Percentiles rank a stretch among this genome's conserved stretches.
phyloP scores from a whole-genome alignment of 2,329 filamentous ascomycete genomes.

The Verticillium klebahnii region DNA sequence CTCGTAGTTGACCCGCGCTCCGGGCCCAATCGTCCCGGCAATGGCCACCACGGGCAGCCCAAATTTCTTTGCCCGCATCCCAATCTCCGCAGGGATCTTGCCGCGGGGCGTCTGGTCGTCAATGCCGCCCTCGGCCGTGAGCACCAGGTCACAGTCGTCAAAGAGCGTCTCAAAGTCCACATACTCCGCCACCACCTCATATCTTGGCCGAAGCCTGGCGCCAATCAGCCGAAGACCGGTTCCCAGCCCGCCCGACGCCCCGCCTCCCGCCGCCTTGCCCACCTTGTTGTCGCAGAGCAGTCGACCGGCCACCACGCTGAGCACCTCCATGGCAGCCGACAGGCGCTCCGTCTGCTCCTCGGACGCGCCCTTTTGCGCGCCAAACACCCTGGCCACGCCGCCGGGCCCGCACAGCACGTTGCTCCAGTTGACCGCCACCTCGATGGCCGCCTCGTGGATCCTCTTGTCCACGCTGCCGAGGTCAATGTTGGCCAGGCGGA shows the following conservation, averaged over 20 bases:
- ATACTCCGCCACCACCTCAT: constrained; percentile 46
- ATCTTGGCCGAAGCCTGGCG: constrained; percentile 38
- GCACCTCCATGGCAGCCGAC: constrained; percentile 33
- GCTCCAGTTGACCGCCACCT: constrained; percentile 47
- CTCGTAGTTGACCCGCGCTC: constrained; percentile 27
- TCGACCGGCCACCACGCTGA: constrained; percentile 29
- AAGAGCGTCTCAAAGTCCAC: constrained; percentile 42
- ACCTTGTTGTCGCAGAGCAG: constrained; percentile 29
- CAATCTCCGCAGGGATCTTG: constrained; percentile 50
- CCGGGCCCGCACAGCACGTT: constrained; percentile 44
- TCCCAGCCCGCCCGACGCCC: constrained; percentile 47
- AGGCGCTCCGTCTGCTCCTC: constrained; percentile 35
- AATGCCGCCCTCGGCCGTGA: constrained; percentile 49
- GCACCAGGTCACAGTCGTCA: constrained; percentile 41
- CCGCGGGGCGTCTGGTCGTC: constrained; percentile 46
- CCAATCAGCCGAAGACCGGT: constrained; percentile 44
- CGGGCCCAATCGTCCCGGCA: constrained; percentile 29
- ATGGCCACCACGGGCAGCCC: constrained; percentile 38
- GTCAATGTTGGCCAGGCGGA: constrained; percentile 31
- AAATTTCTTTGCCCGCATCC: constrained; percentile 37
- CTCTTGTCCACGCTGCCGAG: constrained; percentile 32
- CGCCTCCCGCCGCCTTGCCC: constrained; percentile 36
- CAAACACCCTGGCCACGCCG: constrained; percentile 45
- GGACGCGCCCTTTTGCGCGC: constrained; percentile 46
- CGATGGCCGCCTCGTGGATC: constrained; percentile 32